Conservation (phyloP, 805 yeast species). For the Torulaspora maleeae region DNA sequence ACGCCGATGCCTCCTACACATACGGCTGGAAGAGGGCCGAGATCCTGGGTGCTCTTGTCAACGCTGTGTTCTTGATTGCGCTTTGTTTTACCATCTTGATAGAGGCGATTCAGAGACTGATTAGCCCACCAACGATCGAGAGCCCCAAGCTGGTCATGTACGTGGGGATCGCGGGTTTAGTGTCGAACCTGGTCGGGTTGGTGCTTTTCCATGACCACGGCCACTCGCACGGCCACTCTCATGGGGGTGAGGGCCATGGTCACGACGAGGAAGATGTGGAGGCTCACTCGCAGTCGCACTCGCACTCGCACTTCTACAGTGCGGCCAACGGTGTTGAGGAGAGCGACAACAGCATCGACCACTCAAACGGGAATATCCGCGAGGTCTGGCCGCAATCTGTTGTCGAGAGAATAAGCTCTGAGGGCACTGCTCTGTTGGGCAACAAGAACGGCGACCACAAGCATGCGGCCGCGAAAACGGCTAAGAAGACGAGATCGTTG, state of each 20-base stretch:
- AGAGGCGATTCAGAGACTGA: conserved; percentile 87
- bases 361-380: conserved; percentile 14
- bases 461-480: not conserved
- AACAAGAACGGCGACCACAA: conserved; percentile 4
- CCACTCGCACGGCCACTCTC: conserved; percentile 48
- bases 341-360: conserved; percentile 10
- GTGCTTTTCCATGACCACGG: conserved; percentile 86
- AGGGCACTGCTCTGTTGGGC: conserved; percentile 36
- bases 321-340: conserved; percentile 23
- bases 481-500: conserved; percentile 51
- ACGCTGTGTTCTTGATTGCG: conserved; percentile 89
- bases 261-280: conserved; percentile 15
- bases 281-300: conserved; percentile 23
- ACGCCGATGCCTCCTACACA: conserved; percentile 84
- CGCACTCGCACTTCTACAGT: conserved; percentile 22
- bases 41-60: conserved; percentile 88
- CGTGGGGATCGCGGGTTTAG: conserved; percentile 80
- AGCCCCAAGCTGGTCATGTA: conserved; percentile 77
- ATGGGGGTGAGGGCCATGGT: conserved; percentile 29
- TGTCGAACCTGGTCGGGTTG: conserved; percentile 79
- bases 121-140: conserved; percentile 71
- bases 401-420: conserved; percentile 31
- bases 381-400: conserved; percentile 29
- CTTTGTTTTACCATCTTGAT: conserved; percentile 86
- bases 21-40: conserved; percentile 99